Evolutionary conservation across 768 basidiomycete genomes (phyloP).

Genomic region (Podaxis rugospora): DNA sequence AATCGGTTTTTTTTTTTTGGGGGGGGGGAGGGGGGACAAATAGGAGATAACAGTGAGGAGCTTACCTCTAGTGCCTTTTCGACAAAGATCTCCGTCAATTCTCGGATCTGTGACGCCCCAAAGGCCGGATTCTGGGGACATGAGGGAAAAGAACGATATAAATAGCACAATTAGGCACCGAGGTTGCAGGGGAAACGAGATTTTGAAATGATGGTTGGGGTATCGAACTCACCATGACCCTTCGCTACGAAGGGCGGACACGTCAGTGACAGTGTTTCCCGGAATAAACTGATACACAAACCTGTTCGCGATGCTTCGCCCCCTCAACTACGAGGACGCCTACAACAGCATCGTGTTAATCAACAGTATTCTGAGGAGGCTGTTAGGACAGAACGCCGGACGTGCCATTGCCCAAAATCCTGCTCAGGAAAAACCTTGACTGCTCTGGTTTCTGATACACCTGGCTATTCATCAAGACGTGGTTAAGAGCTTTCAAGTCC

Average conservation of each 20-base stretch:
- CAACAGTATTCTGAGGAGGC: background rate
- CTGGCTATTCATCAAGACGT: slow-evolving; percentile 54
- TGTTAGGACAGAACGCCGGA: background rate
- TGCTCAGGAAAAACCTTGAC: slow-evolving; percentile 30
- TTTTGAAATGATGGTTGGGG: too few species aligned
- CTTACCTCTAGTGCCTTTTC: slow-evolving; percentile 49
- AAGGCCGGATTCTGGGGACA: slow-evolving; percentile 58
- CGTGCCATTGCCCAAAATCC: slow-evolving; percentile 40
- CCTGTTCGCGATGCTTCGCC: slow-evolving; percentile 45
- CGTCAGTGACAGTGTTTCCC: background rate
- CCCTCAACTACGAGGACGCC: slow-evolving; percentile 49
- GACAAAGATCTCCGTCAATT: slow-evolving; percentile 52
- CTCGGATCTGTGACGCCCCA: slow-evolving; percentile 53
- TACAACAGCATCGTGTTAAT: slow-evolving; percentile 13
- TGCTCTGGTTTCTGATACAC: slow-evolving; percentile 53
- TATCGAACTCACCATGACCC: slow-evolving; percentile 33
- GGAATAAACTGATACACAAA: slow-evolving; percentile 13
- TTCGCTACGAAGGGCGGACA: slow-evolving; percentile 25
- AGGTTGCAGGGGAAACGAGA: background rate
- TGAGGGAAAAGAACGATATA: background rate
- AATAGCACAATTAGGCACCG: background rate
- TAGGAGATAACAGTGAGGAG: background rate
- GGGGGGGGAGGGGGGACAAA: background rate
- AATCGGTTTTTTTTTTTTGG: background rate
- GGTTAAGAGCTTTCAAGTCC: slow-evolving; percentile 59